phyloP scores from a whole-genome alignment of 148 eudicot species.

The Fagopyrum homotropicum region DNA sequence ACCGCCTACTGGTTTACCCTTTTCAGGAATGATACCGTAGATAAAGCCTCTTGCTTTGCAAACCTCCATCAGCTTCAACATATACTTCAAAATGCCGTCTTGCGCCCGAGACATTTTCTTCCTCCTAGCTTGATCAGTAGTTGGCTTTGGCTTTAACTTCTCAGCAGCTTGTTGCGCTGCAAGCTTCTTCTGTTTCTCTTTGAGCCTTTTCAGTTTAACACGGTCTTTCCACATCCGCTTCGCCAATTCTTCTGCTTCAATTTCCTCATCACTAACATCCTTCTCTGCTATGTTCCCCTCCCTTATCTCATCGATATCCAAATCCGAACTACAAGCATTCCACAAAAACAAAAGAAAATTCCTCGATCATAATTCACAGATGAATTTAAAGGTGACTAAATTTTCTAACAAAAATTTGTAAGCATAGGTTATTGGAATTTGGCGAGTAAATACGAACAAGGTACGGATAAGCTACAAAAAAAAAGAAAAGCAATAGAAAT shows the following conservation, averaged over 20 bases:
- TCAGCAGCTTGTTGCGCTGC: slow-evolving; percentile 62
- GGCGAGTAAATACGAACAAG: slow-evolving; percentile 4
- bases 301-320: slow-evolving; percentile 79
- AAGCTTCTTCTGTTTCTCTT: slow-evolving; percentile 68
- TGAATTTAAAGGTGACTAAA: neutral
- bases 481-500: neutral
- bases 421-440: neutral
- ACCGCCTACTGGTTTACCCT: slow-evolving; percentile 33
- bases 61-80: slow-evolving; percentile 41
- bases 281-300: slow-evolving; percentile 63
- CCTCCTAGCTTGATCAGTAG: slow-evolving; percentile 34
- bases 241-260: slow-evolving; percentile 66
- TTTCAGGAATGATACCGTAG: slow-evolving; percentile 37
- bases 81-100: slow-evolving; percentile 51
- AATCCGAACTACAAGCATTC: slow-evolving; percentile 46
- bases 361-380: neutral
- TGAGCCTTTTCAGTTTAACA: slow-evolving; percentile 70
- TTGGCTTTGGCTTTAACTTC: slow-evolving; percentile 44
- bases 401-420: neutral
- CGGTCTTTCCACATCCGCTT: slow-evolving; percentile 93
- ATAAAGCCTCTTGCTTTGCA: slow-evolving; percentile 36
- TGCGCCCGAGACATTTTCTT: slow-evolving; percentile 62
- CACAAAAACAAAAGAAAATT: slow-evolving; percentile 10
- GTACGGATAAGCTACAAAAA: slow-evolving; percentile 1
- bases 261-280: slow-evolving; percentile 98